Evolutionary conservation across 2,329 filamentous ascomycete genomes (phyloP).

Genomic region (Trichoderma aggressivum): DNA sequence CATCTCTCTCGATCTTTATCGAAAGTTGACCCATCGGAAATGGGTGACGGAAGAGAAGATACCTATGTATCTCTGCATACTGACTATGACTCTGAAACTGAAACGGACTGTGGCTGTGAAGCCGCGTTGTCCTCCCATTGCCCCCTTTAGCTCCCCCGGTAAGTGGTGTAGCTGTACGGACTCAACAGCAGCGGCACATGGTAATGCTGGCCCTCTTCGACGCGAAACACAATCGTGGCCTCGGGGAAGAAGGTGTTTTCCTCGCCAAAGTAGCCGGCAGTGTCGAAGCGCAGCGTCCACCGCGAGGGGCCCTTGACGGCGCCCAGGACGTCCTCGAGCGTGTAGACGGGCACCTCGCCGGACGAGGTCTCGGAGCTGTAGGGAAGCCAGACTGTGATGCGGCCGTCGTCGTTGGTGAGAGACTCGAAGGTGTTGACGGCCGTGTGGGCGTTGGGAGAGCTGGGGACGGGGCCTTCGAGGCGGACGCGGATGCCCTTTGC

Average conservation of each 20-base stretch:
- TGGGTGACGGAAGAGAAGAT: background rate
- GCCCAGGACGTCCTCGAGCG: constrained; percentile 54
- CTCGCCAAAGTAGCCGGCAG: constrained; percentile 65
- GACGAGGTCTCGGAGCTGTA: constrained; percentile 49
- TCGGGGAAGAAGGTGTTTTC: constrained; percentile 61
- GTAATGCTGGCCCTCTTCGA: constrained; percentile 62
- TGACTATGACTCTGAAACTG: background rate
- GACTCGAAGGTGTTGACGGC: constrained; percentile 56
- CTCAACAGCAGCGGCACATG: constrained; percentile 76
- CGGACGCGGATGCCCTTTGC: constrained; percentile 64
- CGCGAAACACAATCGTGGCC: constrained; percentile 52
- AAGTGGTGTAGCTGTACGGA: constrained; percentile 79
- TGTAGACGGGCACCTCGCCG: constrained; percentile 57
- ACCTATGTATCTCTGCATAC: background rate
- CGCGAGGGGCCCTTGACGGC: constrained; percentile 44
- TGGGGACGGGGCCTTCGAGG: constrained; percentile 46
- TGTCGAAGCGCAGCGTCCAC: constrained; percentile 72
- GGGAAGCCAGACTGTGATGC: constrained; percentile 66
- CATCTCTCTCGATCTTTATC: background rate
- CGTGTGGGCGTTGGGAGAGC: constrained; percentile 23
- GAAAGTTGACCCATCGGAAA: background rate
- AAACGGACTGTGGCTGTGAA: background rate
- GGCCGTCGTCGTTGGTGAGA: constrained; percentile 73
- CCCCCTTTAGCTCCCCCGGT: constrained; percentile 63
- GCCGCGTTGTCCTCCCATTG: background rate